phyloP scores from a whole-genome alignment of 1,139 yeast genomes.

The Cylindricascospora bacillispora region DNA sequence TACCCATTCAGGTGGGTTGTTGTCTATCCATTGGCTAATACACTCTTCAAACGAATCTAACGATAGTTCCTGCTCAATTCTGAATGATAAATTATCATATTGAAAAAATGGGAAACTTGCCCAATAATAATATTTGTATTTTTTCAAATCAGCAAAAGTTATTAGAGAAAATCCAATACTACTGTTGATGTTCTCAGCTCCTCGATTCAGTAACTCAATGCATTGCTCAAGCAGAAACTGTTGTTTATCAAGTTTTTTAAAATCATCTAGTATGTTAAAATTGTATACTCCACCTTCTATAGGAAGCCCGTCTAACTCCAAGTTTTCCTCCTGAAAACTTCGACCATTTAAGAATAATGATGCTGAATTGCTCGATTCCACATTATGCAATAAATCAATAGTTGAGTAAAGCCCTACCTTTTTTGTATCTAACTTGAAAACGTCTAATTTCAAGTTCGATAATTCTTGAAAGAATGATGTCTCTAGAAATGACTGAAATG shows the following conservation, averaged over 20 bases:
- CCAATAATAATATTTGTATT: constrained; percentile 84
- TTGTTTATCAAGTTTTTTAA: constrained; percentile 54
- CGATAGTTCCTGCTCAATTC: not conserved
- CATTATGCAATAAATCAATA: constrained; percentile 27
- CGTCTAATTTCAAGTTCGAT: constrained; percentile 28
- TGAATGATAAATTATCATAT: constrained; percentile 27
- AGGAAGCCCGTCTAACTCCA: constrained; percentile 3
- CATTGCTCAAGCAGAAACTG: constrained; percentile 40
- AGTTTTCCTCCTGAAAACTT: constrained; percentile 25
- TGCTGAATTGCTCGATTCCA: constrained; percentile 27
- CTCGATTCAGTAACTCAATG: constrained; percentile 16
- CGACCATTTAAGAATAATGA: constrained; percentile 30
- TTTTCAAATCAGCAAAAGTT: constrained; percentile 78
- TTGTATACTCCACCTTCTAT: constrained; percentile 29
- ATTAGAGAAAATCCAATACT: constrained; percentile 39
- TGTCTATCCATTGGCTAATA: constrained; percentile 8
- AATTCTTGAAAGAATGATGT: constrained; percentile 74
- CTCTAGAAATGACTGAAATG: constrained; percentile 64
- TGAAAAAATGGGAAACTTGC: constrained; percentile 60
- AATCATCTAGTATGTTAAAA: constrained; percentile 76
- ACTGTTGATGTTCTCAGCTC: constrained; percentile 12
- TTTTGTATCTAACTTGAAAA: constrained; percentile 22
- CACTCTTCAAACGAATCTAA: too few species aligned
- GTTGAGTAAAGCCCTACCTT: constrained; percentile 23
- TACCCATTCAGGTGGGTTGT: constrained; percentile 19